Base-by-base conservation (phyloP, 2,329 filamentous ascomycete genomes). In the Diplodia mutila region DNA sequence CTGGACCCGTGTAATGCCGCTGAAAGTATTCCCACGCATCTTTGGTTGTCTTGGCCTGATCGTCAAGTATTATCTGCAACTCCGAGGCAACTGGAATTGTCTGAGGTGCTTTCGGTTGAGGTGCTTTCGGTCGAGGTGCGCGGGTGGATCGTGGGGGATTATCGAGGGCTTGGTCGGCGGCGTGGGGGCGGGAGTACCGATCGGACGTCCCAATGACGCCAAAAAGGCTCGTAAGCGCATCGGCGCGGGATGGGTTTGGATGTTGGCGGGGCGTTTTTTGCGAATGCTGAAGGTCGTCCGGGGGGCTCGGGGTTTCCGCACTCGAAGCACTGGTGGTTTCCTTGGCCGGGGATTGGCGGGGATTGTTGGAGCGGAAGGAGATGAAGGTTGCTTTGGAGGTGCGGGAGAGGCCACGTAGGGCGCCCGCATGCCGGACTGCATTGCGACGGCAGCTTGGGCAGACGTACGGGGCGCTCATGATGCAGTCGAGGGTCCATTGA, bases 21-120 rank as follows among this genome's bases (percentile, higher is more conserved):
- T 73, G 61, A 68, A 79, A 78, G 5, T 69, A 21, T 1, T 34
- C 21, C 77, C 77, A 80, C 6, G 76, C 76, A 42, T 66, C n/a
- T 3, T 70, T 64, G n/a, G 25, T 27, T 12, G 65, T 34, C 18
- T 46, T 39, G 5, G 11, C 42, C 9, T 14, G 25, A 21, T 37
- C 23, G 21, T 34, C 18, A 4, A 67, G 65, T 14, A 67, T 61
- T 9, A 16, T 23, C 8, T 54, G 54, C 9, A 67, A 29, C 18
- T 46, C 54, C 18, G 29, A 14, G 21, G 34, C 65, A 25, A 23
- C 34, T 21, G 48, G 37, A n/a, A 37, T n/a, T 25, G n/a, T 21
- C 37, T 18, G 27, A 37, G 59, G 7, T 16, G 37, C n/a, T 34
- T 61, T 23, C 8, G 37, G 25, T 25, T 21, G 21, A 7, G 39